Evolutionary conservation across 345 rosid species (phyloP), one percentile per base, ranked within the genome.

Genomic region (Eucalyptus microcorys): DNA sequence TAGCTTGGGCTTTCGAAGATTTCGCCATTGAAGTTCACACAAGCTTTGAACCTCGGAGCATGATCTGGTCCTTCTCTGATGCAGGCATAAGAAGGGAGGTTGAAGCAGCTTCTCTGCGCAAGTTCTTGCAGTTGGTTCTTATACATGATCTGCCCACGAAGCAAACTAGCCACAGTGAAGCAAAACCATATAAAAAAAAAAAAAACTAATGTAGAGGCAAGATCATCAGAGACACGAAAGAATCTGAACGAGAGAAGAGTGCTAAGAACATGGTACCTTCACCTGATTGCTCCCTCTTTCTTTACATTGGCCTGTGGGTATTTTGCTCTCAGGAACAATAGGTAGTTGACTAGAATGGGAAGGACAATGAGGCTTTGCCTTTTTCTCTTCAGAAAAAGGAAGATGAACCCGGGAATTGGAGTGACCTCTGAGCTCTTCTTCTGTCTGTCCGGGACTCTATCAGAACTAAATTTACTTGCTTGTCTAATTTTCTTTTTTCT

Each of bases 71-170:
- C 99, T 94, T 97, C 99, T 90, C 99, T 91, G 80, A 97, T 91
- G 93, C 98, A 96, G 30, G 96, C 94, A 87, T 97, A 97, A 17
- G 98, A 95, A 10, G 99, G 99, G 7, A 97, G 97, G 92, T 90
- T 92, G 92, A 97, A 97, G 95, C 99, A 97, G 99, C 99, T 97
- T 92, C 99, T 94, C 94, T 97, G 99, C 89, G 99, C 99, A 92
- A 97, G 96, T 98, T 97, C 99, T 89, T 97, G 99, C 34, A 97
- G 95, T 98, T 97, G 99, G 93, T 97, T 97, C 97, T 97, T 97
- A 91, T 97, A 97, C 99, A 97, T 97, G 92, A 92, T 61, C 48
- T 47, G 85, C 42, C 52, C 85, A 50, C 45, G 47, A 79, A 53
- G 47, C 47, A 76, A 76, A 37, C 16, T 21, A 40, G 3, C 84